These are phyloP conservation scores for Brasilioporus rufonigricans DNA, from an alignment of 768 basidiomycete genomes.

Conservation along the genomic window DNA sequence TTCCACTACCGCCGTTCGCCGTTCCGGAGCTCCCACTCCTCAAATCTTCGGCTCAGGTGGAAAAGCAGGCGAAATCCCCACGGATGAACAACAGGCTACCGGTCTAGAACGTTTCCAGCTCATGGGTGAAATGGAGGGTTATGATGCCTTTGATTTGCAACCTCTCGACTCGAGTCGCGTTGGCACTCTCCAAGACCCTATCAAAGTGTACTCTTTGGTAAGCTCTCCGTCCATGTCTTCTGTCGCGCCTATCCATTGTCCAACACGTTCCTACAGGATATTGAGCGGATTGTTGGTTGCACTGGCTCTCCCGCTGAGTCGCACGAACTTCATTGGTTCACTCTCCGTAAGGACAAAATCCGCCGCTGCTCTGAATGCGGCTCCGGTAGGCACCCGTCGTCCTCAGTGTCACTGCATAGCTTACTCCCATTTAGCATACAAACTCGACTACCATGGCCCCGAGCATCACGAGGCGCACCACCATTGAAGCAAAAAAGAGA, in stretches of 20 bases:
- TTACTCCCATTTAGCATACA: conserved; percentile 52
- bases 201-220: conserved; percentile 85
- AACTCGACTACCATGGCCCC: conserved; percentile 67
- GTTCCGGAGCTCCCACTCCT: conserved; percentile 62
- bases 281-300: conserved; percentile 87
- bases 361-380: conserved; percentile 92
- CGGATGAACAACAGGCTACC: conserved; percentile 88
- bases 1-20: conserved; percentile 53
- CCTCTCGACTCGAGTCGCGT: conserved; percentile 82
- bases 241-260: background rate
- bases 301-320: conserved; percentile 94
- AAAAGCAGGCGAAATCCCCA: conserved; percentile 72
- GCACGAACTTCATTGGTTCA: conserved; percentile 90
- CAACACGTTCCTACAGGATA: conserved; percentile 48
- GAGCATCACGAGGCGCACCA: conserved; percentile 49
- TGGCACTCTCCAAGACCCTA: conserved; percentile 85
- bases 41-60: conserved; percentile 70
- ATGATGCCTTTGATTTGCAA: conserved; percentile 85
- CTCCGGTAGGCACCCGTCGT: conserved; percentile 57
- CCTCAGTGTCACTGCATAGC: background rate
- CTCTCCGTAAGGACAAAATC: conserved; percentile 58
- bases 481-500: conserved; percentile 32
- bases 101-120: conserved; percentile 96
- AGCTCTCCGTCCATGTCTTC: conserved; percentile 28
- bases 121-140: conserved; percentile 81